A percentile compares a stretch with the other conserved stretches of the same genome.
Evolutionary conservation across 140 eudicot species (phyloP).

Genomic region (Anethum foeniculum): DNA sequence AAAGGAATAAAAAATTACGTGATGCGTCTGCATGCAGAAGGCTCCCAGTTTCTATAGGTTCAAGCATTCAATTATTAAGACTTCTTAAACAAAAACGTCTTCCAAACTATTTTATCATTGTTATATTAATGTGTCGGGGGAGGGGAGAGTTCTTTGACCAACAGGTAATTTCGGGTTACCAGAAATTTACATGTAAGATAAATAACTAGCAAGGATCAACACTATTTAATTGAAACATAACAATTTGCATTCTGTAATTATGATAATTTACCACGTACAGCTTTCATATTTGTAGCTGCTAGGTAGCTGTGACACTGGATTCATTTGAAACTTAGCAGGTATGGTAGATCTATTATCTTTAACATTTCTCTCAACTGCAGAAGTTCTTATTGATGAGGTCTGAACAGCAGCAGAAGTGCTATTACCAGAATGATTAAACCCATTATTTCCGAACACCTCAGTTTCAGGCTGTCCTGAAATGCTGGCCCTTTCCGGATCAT

Average conservation of each 20-base stretch:
- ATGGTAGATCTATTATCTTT: slow-evolving; percentile 38
- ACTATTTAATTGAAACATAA: background rate
- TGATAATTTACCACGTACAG: background rate
- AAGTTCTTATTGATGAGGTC: slow-evolving; percentile 23
- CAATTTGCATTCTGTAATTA: background rate
- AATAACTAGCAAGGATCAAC: background rate
- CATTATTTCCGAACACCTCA: slow-evolving; percentile 31
- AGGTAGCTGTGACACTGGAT: slow-evolving; percentile 29
- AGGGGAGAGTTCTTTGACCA: background rate
- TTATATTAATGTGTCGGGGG: background rate
- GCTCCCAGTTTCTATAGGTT: background rate
- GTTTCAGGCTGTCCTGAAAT: slow-evolving; percentile 38
- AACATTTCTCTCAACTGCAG: slow-evolving; percentile 38
- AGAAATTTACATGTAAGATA: background rate
- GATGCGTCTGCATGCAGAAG: background rate
- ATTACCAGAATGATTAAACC: slow-evolving; percentile 31
- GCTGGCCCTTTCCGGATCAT: slow-evolving; percentile 44
- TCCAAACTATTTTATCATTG: background rate
- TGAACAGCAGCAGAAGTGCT: slow-evolving; percentile 23
- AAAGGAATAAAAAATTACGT: background rate
- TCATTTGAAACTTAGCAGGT: slow-evolving; percentile 39
- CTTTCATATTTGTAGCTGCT: slow-evolving; percentile 43
- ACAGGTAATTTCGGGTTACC: background rate
- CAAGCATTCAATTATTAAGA: background rate
- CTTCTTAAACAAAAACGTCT: background rate